A percentile compares a stretch with the other conserved stretches of the same genome.
Evolutionary conservation across 176 grass and related monocot species (phyloP).

Genomic region (Phragmites australis): DNA sequence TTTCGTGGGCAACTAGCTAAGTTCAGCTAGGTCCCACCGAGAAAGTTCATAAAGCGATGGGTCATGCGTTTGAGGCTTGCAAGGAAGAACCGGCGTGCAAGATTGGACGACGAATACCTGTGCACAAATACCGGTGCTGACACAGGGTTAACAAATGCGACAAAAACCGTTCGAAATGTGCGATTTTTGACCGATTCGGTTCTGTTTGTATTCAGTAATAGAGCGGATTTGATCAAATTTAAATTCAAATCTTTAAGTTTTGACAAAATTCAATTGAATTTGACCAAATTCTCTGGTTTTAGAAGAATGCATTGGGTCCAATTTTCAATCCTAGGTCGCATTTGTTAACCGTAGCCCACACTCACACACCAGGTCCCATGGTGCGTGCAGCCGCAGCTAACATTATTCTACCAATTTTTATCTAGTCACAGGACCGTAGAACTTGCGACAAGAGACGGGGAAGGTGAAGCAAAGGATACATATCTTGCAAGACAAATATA

Average conservation of each 20-base stretch:
- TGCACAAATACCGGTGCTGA: no score
- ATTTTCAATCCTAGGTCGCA: no score
- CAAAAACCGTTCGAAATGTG: no score
- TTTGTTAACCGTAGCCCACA: no score
- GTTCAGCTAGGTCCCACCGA: background rate
- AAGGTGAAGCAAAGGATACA: background rate
- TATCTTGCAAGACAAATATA: background rate
- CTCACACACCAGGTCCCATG: background rate
- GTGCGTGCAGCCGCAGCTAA: background rate
- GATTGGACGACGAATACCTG: conserved; percentile 23
- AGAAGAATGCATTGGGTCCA: no score
- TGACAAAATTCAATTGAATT: no score
- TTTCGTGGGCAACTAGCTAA: background rate
- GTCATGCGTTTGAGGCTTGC: conserved; percentile 38
- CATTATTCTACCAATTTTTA: background rate
- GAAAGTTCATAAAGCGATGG: conserved; percentile 12
- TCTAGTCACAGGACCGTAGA: conserved; percentile 1
- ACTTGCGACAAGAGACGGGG: conserved; percentile 11
- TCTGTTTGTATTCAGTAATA: no score
- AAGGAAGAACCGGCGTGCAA: conserved; percentile 31
- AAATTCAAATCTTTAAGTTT: no score
- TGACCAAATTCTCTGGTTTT: no score
- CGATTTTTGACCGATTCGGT: no score
- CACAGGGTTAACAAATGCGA: no score
- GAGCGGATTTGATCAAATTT: no score